Percentiles rank a stretch among this genome's conserved stretches.
These are phyloP conservation scores for Trichoderma koningii DNA, from an alignment of 2,329 filamentous ascomycete species.

Conservation along the genomic window DNA sequence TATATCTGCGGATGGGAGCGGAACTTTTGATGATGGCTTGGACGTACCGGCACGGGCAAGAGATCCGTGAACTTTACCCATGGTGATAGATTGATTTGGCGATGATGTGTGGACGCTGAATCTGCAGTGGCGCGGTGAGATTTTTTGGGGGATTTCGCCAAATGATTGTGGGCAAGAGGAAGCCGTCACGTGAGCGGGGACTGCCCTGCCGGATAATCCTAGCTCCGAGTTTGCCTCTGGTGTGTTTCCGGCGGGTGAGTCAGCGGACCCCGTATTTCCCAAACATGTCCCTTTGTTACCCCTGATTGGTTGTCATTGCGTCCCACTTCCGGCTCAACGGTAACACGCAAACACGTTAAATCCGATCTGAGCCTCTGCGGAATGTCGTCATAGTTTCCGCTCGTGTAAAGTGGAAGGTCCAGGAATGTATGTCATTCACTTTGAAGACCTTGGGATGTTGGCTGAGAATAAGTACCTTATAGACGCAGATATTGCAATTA, in stretches of 20 bases:
- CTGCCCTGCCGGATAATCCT: constrained; percentile 42
- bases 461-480: not conserved
- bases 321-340: not conserved
- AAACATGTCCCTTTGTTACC: not conserved
- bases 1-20: not conserved
- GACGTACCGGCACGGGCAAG: constrained; percentile 75
- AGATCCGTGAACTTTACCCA: constrained; percentile 94
- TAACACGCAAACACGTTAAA: not conserved
- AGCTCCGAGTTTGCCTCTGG: not conserved
- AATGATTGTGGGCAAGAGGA: constrained; percentile 43
- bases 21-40: constrained; percentile 25
- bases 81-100: constrained; percentile 55
- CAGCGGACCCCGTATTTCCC: not conserved
- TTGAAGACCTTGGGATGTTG: not conserved
- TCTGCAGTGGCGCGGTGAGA: constrained; percentile 36
- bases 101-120: constrained; percentile 43
- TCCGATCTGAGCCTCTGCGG: not conserved
- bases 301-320: not conserved
- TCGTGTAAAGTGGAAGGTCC: not conserved
- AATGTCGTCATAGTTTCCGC: constrained; percentile 18
- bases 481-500: too few relatives aligned
- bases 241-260: constrained; percentile 9
- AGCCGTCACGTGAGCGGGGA: constrained; percentile 43
- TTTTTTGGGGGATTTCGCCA: constrained; percentile 43
- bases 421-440: not conserved